Conservation (phyloP, 2,329 filamentous ascomycete species). For the Phaeosphaeria sp. region DNA sequence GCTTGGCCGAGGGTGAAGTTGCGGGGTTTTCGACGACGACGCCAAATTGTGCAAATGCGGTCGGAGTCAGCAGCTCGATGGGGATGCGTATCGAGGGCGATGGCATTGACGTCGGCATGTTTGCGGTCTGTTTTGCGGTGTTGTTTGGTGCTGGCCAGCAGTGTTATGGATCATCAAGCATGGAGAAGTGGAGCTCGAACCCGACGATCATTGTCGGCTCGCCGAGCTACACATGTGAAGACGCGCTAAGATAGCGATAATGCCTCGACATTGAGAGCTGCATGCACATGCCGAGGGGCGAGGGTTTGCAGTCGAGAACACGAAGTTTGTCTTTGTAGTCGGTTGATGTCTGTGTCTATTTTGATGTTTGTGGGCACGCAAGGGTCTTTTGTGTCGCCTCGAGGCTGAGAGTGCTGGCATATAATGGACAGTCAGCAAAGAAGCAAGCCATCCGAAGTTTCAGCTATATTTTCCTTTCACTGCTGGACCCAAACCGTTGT, state of each 20-base stretch:
- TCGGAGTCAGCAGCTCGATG: slow-evolving; percentile 70
- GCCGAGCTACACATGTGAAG: slow-evolving; percentile 13
- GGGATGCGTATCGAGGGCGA: slow-evolving; percentile 56
- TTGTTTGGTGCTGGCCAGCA: neutral
- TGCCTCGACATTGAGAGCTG: neutral
- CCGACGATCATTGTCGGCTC: slow-evolving; percentile 1
- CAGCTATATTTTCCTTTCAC: neutral
- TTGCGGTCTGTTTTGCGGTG: slow-evolving; percentile 10
- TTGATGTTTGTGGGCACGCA: neutral
- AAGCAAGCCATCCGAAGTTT: neutral
- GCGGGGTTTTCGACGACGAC: slow-evolving; percentile 79
- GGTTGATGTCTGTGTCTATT: too few relatives aligned
- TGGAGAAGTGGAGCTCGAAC: slow-evolving; percentile 14
- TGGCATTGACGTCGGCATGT: slow-evolving; percentile 50
- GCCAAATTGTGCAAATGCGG: slow-evolving; percentile 79
- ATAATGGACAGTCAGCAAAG: neutral
- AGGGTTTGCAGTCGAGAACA: neutral
- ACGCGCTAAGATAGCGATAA: slow-evolving; percentile 26
- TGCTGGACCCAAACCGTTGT: neutral
- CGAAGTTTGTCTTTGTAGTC: too few relatives aligned
- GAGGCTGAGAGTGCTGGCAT: too few relatives aligned
- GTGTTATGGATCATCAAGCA: neutral
- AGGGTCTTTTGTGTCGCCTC: neutral
- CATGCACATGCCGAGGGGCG: neutral
- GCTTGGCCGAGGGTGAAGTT: slow-evolving; percentile 53